These are phyloP conservation scores for Kuraishia cidri DNA, from an alignment of 805 yeast species.

Conservation along the genomic window DNA sequence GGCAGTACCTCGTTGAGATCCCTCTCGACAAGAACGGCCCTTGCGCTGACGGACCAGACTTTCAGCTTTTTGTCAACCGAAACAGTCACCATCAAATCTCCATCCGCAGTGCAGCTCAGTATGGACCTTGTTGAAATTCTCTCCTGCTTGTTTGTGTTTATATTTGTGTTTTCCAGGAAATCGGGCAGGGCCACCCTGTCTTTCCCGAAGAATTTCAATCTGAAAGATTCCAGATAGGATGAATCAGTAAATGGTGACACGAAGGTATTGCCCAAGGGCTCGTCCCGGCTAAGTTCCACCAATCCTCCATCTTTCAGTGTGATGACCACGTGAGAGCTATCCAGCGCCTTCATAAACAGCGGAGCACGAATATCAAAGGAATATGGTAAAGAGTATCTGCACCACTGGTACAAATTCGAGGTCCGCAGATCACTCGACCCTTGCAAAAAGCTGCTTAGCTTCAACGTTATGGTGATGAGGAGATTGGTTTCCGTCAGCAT, in stretches of 20 bases:
- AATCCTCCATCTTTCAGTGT: constrained; percentile 75
- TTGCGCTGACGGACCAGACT: constrained; percentile 47
- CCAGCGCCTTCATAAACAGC: constrained; percentile 37
- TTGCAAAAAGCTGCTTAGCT: constrained; percentile 30
- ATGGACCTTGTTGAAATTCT: constrained; percentile 5
- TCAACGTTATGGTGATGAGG: constrained; percentile 39
- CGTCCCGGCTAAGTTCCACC: constrained; percentile 36
- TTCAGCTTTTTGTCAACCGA: constrained; percentile 45
- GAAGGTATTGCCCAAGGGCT: constrained; percentile 9
- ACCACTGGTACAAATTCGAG: constrained; percentile 43
- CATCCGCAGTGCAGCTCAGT: constrained; percentile 6
- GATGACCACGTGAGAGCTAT: constrained; percentile 36
- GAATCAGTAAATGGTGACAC: constrained; percentile 41
- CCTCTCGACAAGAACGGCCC: constrained; percentile 11
- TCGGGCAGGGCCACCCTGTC: constrained; percentile 6
- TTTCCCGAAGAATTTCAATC: constrained; percentile 14
- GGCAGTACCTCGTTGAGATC: constrained; percentile 14
- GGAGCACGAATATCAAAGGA: constrained; percentile 52
- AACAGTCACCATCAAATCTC: constrained; percentile 31
- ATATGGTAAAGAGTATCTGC: constrained; percentile 60
- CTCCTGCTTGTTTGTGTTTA: neutral
- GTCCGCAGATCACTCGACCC: constrained; percentile 5
- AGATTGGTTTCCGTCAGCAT: constrained; percentile 41
- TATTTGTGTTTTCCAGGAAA: too few species aligned
- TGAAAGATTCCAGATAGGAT: constrained; percentile 27